Conservation (phyloP, 257 asterid genomes). For the Gynochthodes officinalis region DNA sequence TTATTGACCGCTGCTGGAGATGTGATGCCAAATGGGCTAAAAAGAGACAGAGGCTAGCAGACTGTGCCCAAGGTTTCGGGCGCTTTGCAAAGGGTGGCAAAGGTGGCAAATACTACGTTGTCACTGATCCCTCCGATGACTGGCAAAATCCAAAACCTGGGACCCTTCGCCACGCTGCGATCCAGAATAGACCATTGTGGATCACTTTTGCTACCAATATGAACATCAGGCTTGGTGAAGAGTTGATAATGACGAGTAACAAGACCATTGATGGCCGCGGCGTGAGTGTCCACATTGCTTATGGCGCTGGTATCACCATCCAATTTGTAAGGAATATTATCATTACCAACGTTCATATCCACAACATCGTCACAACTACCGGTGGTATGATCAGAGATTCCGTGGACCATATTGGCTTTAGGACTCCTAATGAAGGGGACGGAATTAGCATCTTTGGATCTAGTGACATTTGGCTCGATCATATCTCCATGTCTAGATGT, state of each 20-base stretch:
- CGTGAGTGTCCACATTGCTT: slow-evolving; percentile 21
- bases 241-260: slow-evolving; percentile 28
- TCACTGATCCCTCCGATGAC: slow-evolving; percentile 30
- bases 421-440: slow-evolving; percentile 32
- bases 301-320: slow-evolving; percentile 33
- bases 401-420: slow-evolving; percentile 21
- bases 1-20: slow-evolving; percentile 39
- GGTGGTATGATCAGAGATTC: slow-evolving; percentile 34
- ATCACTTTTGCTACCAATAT: slow-evolving; percentile 27
- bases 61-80: slow-evolving; percentile 34
- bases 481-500: slow-evolving; percentile 30
- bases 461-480: slow-evolving; percentile 33
- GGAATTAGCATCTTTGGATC: slow-evolving; percentile 25
- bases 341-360: slow-evolving; percentile 22
- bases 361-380: slow-evolving; percentile 1
- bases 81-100: slow-evolving; percentile 27
- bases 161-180: slow-evolving; percentile 36
- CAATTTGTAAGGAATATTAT: slow-evolving; percentile 20
- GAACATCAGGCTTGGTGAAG: slow-evolving; percentile 22
- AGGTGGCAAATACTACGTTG: slow-evolving; percentile 25
- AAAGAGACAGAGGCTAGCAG: slow-evolving; percentile 18
- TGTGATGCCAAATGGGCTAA: slow-evolving; percentile 30
- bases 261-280: slow-evolving; percentile 44
- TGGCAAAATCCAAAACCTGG: slow-evolving; percentile 31
- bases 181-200: slow-evolving; percentile 36